Conservation (phyloP, 352 stramenopile genomes). For the Globisporangium lucens region DNA sequence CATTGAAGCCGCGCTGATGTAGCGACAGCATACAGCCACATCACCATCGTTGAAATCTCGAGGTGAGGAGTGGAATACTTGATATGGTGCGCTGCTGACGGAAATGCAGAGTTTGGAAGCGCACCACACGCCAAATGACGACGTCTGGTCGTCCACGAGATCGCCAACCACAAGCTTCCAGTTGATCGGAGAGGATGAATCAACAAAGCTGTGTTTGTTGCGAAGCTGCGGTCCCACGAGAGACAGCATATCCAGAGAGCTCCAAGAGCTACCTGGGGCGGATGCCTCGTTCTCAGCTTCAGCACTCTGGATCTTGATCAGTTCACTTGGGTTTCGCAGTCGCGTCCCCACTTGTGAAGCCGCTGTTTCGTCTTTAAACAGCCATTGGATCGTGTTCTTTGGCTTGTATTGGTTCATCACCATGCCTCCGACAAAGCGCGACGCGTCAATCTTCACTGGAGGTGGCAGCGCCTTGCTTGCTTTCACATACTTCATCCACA, state of each 20-base stretch:
- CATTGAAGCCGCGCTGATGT: conserved; percentile 40
- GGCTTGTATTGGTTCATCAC: conserved; percentile 33
- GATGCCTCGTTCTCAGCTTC: not conserved
- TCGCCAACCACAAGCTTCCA: conserved; percentile 83
- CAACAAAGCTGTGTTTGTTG: conserved; percentile 13
- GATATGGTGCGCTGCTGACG: conserved; percentile 13
- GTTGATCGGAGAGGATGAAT: conserved; percentile 20
- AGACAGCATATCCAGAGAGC: conserved; percentile 27
- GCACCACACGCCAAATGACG: conserved; percentile 74
- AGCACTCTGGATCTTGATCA: conserved; percentile 6
- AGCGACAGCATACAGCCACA: conserved; percentile 54
- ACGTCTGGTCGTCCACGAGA: conserved; percentile 45
- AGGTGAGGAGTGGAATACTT: conserved; percentile 16
- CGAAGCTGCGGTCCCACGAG: conserved; percentile 32
- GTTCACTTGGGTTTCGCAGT: conserved; percentile 24
- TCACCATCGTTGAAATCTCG: conserved; percentile 8
- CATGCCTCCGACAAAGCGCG: conserved; percentile 17
- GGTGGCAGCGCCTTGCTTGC: conserved; percentile 36
- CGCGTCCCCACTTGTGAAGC: conserved; percentile 18
- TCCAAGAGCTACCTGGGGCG: conserved; percentile 1
- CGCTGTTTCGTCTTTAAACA: conserved; percentile 26
- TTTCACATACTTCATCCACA: conserved; percentile 69
- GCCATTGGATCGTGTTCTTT: conserved; percentile 43
- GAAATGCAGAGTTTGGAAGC: conserved; percentile 46
- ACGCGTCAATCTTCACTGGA: conserved; percentile 37